Percentiles rank a stretch among this genome's conserved stretches.
These are phyloP conservation scores for Cyberlindnera veronae DNA, from an alignment of 805 yeast genomes.

Conservation along the genomic window DNA sequence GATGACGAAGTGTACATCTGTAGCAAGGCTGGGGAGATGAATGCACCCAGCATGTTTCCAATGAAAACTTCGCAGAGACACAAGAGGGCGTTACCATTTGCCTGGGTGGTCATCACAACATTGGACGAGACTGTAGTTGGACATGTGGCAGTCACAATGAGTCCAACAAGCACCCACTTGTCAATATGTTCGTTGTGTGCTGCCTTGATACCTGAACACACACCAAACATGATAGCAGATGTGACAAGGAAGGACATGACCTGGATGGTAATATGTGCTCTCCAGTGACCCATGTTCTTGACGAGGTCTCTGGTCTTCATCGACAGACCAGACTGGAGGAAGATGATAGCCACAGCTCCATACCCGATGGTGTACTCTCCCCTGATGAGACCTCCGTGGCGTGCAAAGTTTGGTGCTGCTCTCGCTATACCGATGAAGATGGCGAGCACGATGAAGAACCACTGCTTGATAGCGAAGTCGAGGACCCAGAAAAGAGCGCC, in stretches of 20 bases:
- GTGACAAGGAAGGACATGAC: slow-evolving; percentile 69
- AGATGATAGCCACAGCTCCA: slow-evolving; percentile 84
- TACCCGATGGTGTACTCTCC: slow-evolving; percentile 78
- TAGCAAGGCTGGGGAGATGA: slow-evolving; percentile 78
- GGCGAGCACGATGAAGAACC: slow-evolving; percentile 77
- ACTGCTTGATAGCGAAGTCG: slow-evolving; percentile 39
- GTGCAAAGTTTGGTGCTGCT: slow-evolving; percentile 78
- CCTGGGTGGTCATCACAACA: slow-evolving; percentile 86
- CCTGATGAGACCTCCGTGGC: slow-evolving; percentile 72
- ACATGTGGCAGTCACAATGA: slow-evolving; percentile 79
- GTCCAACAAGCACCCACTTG: slow-evolving; percentile 75
- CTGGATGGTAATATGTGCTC: slow-evolving; percentile 75
- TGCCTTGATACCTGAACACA: slow-evolving; percentile 60
- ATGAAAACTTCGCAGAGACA: slow-evolving; percentile 82
- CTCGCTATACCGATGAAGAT: slow-evolving; percentile 72
- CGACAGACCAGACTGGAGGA: slow-evolving; percentile 75
- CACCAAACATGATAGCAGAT: slow-evolving; percentile 66
- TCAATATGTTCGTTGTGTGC: slow-evolving; percentile 59
- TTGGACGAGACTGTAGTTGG: slow-evolving; percentile 92
- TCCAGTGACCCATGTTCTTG: slow-evolving; percentile 68
- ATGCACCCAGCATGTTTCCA: slow-evolving; percentile 83
- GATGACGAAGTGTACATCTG: slow-evolving; percentile 61
- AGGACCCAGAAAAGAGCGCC: slow-evolving; percentile 10
- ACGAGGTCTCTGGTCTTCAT: slow-evolving; percentile 63
- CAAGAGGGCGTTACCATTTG: slow-evolving; percentile 77